Percentiles rank a stretch among this genome's conserved stretches.
Conservation (phyloP, 2,329 filamentous ascomycete species). For the Reticulascus tulasneorum region DNA sequence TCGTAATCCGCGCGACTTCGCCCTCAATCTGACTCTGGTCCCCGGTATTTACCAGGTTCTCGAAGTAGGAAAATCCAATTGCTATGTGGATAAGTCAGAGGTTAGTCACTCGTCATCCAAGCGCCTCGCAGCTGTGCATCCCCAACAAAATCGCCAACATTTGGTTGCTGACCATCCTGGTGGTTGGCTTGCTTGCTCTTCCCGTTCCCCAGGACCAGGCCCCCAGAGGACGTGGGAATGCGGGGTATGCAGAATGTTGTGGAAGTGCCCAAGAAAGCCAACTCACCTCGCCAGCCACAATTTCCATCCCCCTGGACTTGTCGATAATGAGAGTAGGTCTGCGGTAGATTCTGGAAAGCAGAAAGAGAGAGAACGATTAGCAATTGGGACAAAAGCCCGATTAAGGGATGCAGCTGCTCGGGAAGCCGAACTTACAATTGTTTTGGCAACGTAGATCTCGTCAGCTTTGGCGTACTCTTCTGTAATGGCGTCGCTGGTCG, state of each 20-base stretch:
- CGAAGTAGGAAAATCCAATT: conserved; percentile 89
- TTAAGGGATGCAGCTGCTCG: not conserved
- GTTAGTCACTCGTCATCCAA: conserved; percentile 2
- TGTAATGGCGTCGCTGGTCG: conserved; percentile 71
- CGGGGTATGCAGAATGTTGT: conserved; percentile 7
- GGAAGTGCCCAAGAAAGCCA: conserved; percentile 8
- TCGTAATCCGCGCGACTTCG: conserved; percentile 69
- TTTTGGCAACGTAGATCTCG: conserved; percentile 80
- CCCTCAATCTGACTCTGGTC: conserved; percentile 61
- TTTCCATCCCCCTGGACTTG: conserved; percentile 89
- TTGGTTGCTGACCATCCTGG: too few relatives aligned
- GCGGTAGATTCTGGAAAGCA: conserved; percentile 63
- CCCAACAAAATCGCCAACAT: not conserved
- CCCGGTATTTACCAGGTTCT: conserved; percentile 68
- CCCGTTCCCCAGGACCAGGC: not conserved
- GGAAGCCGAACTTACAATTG: conserved; percentile 57
- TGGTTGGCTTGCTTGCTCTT: not conserved
- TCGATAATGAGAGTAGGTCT: conserved; percentile 83
- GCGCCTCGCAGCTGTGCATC: not conserved
- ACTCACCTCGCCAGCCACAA: conserved; percentile 94
- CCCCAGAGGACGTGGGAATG: conserved; percentile 8
- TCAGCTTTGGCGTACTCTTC: conserved; percentile 88
- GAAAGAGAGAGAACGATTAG: too few relatives aligned
- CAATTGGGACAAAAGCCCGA: not conserved
- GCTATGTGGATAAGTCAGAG: conserved; percentile 50